phyloP scores from a whole-genome alignment of 768 basidiomycete species.

The Chalciporus sphaerocephalus region DNA sequence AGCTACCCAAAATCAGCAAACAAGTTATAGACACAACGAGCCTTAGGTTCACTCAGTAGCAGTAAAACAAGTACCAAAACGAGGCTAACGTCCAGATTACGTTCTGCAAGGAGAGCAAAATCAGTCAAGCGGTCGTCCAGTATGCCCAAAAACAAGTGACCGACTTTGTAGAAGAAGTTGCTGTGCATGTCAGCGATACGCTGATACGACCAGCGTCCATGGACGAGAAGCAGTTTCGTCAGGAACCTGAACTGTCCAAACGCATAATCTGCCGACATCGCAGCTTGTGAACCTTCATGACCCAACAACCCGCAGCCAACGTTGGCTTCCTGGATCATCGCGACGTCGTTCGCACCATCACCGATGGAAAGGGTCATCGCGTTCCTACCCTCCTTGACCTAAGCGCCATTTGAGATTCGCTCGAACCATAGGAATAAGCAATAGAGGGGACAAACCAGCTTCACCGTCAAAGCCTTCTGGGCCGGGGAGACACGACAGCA shows the following conservation, averaged over 20 bases:
- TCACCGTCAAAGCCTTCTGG: constrained; percentile 96
- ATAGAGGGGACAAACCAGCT: constrained; percentile 54
- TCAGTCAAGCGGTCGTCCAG: neutral
- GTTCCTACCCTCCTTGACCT: constrained; percentile 93
- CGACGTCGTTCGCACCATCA: constrained; percentile 96
- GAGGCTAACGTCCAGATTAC: constrained; percentile 90
- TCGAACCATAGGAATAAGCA: neutral
- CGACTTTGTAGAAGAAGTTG: constrained; percentile 97
- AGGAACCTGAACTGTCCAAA: constrained; percentile 96
- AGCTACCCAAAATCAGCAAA: constrained; percentile 44
- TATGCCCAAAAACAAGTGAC: constrained; percentile 13
- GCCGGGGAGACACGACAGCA: constrained; percentile 97
- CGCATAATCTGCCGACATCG: constrained; percentile 98
- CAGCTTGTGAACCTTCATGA: constrained; percentile 94
- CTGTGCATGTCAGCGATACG: constrained; percentile 95
- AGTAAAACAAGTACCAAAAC: constrained; percentile 93
- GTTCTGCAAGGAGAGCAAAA: constrained; percentile 44
- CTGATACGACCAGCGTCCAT: constrained; percentile 96
- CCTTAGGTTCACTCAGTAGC: constrained; percentile 49
- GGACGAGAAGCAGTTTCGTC: constrained; percentile 86
- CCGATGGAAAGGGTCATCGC: constrained; percentile 98
- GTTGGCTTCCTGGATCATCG: constrained; percentile 99
- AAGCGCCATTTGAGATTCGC: constrained; percentile 2
- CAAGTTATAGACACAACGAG: neutral
- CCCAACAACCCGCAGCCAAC: constrained; percentile 93